Conservation (phyloP, 1,284 basidiomycete species). For the Phaffia rhodozyma region DNA sequence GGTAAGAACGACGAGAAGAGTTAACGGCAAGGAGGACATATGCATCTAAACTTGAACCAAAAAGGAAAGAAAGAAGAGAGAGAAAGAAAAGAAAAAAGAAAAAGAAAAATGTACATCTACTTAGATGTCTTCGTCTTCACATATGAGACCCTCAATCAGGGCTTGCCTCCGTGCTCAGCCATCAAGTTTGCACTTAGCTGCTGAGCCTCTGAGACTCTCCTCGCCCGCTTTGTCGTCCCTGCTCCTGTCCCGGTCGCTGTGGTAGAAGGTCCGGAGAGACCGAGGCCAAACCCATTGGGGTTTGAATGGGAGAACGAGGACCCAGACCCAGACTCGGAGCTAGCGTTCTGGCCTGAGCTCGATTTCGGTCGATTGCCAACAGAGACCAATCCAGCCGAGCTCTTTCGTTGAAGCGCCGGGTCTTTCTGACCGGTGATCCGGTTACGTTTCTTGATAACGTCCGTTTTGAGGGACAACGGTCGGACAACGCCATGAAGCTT, state of each 20-base stretch:
- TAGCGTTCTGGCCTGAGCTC: too few species aligned
- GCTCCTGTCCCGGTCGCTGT: background rate
- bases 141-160: background rate
- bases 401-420: background rate
- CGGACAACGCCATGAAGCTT: conserved; percentile 92
- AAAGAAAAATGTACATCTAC: background rate
- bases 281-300: background rate
- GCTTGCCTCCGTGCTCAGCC: background rate
- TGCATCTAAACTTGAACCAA: background rate
- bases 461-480: conserved; percentile 86
- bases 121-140: background rate
- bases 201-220: conserved; percentile 1
- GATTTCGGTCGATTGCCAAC: too few species aligned
- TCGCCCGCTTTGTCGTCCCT: background rate
- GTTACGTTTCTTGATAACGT: conserved; percentile 90
- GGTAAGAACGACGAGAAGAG: background rate
- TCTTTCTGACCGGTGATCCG: background rate
- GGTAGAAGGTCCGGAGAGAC: background rate
- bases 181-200: background rate
- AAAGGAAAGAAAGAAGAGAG: background rate
- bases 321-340: too few species aligned
- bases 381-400: background rate
- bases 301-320: background rate
- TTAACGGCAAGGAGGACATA: background rate
- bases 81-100: background rate